Evolutionary conservation across 2,329 filamentous ascomycete species (phyloP).

Genomic region (Penicillium sp.): DNA sequence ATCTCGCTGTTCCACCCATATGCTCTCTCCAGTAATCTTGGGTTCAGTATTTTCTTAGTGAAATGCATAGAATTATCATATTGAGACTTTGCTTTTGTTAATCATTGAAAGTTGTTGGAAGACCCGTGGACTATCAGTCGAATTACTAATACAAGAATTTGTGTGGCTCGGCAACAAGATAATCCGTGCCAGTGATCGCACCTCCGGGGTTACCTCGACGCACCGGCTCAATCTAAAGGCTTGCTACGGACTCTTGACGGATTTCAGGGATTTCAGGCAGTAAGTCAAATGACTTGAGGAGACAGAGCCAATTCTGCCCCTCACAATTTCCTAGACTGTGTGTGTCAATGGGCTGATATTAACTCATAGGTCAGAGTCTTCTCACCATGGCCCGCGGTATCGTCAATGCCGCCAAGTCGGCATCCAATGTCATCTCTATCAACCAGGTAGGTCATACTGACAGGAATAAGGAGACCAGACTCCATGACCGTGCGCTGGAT

Average conservation of each 20-base stretch:
- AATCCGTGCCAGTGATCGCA: constrained; percentile 14
- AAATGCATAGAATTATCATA: background rate
- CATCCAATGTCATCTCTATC: constrained; percentile 39
- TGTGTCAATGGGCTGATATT: constrained; percentile 12
- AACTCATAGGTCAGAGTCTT: constrained; percentile 27
- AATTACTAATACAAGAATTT: constrained; percentile 15
- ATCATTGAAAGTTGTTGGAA: background rate
- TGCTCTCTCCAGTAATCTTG: too few relatives aligned
- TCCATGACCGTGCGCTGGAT: background rate
- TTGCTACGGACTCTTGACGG: constrained; percentile 15
- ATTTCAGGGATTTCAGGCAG: constrained; percentile 14
- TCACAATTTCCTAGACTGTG: background rate
- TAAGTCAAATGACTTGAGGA: constrained; percentile 7
- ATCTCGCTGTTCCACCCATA: background rate
- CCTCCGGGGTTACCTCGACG: constrained; percentile 18
- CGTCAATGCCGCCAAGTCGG: constrained; percentile 42
- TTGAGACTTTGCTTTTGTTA: background rate
- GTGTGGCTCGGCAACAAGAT: constrained; percentile 13
- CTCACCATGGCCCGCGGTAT: constrained; percentile 38
- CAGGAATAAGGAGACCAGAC: background rate
- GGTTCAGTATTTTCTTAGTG: background rate
- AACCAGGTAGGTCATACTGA: constrained; percentile 32
- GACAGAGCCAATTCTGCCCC: background rate
- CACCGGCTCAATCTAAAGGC: constrained; percentile 14
- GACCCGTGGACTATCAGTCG: background rate